These are phyloP conservation scores for Trametes sp. DNA, from an alignment of 1,284 basidiomycete genomes.

Conservation along the genomic window DNA sequence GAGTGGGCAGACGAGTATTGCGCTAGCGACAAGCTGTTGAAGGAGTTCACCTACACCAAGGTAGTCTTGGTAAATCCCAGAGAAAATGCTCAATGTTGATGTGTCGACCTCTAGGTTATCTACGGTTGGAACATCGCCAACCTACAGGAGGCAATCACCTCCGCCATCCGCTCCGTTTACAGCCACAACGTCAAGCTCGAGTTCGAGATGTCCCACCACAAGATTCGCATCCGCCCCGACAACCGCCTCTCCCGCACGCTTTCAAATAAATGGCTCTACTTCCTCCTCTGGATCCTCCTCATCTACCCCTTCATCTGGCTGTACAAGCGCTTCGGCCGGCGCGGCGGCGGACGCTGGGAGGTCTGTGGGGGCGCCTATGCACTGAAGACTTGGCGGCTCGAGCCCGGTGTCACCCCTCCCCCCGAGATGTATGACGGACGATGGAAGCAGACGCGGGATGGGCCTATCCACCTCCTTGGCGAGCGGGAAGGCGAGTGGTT, in stretches of 20 bases:
- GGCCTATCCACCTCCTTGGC: slow-evolving; percentile 55
- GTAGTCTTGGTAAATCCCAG: slow-evolving; percentile 35
- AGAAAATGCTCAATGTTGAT: background rate
- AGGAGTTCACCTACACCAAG: slow-evolving; percentile 72
- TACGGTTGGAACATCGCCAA: slow-evolving; percentile 75
- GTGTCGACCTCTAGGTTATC: slow-evolving; percentile 49
- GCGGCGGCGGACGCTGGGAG: slow-evolving; percentile 71
- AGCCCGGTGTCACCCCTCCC: slow-evolving; percentile 32
- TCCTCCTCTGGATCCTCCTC: slow-evolving; percentile 67
- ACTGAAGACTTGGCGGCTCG: slow-evolving; percentile 55
- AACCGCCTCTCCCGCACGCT: slow-evolving; percentile 66
- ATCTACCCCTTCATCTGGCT: slow-evolving; percentile 81
- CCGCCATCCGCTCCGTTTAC: slow-evolving; percentile 60
- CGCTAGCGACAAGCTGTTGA: slow-evolving; percentile 62
- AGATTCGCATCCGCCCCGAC: slow-evolving; percentile 66
- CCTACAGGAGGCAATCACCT: slow-evolving; percentile 58
- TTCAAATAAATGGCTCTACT: slow-evolving; percentile 70
- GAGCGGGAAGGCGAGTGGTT: slow-evolving; percentile 81
- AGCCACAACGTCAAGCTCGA: slow-evolving; percentile 57
- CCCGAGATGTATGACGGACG: slow-evolving; percentile 30
- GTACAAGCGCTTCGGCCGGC: slow-evolving; percentile 64
- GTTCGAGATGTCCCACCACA: slow-evolving; percentile 52
- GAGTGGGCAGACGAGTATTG: slow-evolving; percentile 80
- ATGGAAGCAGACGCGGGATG: slow-evolving; percentile 42
- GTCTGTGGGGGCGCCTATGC: slow-evolving; percentile 75